Base-by-base conservation (phyloP, 805 yeast species). In the Saccharomycopsis fermentans region DNA sequence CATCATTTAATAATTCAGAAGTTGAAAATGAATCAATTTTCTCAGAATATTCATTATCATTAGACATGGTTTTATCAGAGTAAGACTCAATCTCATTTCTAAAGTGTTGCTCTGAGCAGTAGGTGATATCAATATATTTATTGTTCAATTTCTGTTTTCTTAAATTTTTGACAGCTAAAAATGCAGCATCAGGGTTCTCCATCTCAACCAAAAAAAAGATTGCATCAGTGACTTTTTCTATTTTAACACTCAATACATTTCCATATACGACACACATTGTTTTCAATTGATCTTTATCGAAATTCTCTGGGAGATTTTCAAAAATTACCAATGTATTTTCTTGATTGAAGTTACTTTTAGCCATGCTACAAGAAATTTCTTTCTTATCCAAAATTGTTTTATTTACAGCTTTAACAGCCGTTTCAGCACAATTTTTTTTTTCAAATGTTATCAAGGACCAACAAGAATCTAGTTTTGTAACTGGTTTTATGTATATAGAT, bases 371-470 rank as follows among this genome's bases (percentile, higher is more conserved):
- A 1, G 70, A 64, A 34, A 70, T 59, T 16, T 59, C 64, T 53
- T 65, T 68, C 2, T 66, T 70, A 52, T 66, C 67, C 51, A 70
- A 70, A 1, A 53, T 34, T 9, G 66, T 61, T 16, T 67, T 66
- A 58, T 75, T 68, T 40, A 70, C 64, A 17, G 61, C 58, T 24
- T 68, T 63, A 19, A 78, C 73, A 12, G 78, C 75, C 4, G 64
- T 61, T 27, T 64, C 63, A 1, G 78, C 75, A 52, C 70, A 73
- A 8, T 64, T 59, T 27, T 70, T 68, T 35, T 68, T 69, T 59
- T 73, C 74, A 64, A 72, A 78, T 17, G 76, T 76, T 2, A 77
- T 70, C 61, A 76, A 77, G 6, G 76, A 77, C 72, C 73, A 70
- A 24, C 64, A 58, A 6, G 73, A 64, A 14, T 65, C 63, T 47